These are phyloP conservation scores for Stagonosporopsis vannaccii DNA, from an alignment of 2,329 filamentous ascomycete species.

Conservation along the genomic window DNA sequence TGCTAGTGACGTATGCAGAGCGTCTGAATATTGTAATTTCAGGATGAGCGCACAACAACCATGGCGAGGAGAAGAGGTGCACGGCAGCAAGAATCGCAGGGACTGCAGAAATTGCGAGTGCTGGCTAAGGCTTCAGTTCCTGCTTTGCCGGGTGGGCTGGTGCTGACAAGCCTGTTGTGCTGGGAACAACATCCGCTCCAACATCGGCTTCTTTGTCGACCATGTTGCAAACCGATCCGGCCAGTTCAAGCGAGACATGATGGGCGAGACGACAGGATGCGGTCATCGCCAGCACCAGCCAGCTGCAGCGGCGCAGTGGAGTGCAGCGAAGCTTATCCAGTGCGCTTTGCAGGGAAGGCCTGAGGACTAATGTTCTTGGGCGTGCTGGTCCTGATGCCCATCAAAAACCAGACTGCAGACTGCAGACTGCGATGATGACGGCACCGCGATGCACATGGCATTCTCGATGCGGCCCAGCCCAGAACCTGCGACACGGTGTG, in stretches of 20 bases:
- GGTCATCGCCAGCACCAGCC: slow-evolving; percentile 9
- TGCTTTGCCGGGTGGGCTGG: slow-evolving; percentile 18
- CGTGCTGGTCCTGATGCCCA: not conserved
- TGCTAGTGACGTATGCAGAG: slow-evolving; percentile 29
- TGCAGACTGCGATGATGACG: slow-evolving; percentile 10
- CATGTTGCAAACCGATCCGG: slow-evolving; percentile 20
- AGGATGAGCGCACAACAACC: slow-evolving; percentile 18
- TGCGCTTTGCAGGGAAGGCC: slow-evolving; percentile 1
- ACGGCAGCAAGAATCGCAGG: slow-evolving; percentile 9
- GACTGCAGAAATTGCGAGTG: slow-evolving; percentile 4
- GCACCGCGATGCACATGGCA: slow-evolving; percentile 9
- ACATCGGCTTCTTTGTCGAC: slow-evolving; percentile 12
- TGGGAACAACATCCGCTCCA: not conserved
- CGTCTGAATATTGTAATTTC: slow-evolving; percentile 23
- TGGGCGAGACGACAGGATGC: slow-evolving; percentile 20
- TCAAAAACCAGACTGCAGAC: slow-evolving; percentile 3
- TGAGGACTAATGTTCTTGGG: not conserved
- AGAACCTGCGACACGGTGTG: slow-evolving; percentile 9
- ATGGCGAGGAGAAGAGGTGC: slow-evolving; percentile 10
- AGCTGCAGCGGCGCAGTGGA: not conserved
- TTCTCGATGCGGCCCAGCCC: slow-evolving; percentile 12
- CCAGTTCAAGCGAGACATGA: slow-evolving; percentile 25
- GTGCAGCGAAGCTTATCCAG: not conserved
- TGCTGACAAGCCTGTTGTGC: not conserved
- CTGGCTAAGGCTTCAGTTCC: slow-evolving; percentile 10